Conservation (phyloP, 78 protist species). For the Dictyostelium discoideum region DNA sequence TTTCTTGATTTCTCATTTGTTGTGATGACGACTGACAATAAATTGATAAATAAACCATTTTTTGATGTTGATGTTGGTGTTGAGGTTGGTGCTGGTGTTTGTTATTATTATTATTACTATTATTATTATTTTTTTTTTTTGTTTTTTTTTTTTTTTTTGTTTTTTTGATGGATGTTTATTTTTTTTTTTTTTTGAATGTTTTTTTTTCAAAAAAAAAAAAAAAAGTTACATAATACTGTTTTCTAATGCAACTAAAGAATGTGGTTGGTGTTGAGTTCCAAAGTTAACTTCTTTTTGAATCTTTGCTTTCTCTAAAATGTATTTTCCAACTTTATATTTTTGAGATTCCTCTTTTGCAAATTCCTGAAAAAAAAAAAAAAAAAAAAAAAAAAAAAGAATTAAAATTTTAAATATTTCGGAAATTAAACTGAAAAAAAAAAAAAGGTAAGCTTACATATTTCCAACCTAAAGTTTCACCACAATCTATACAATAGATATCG, state of each 20-base stretch:
- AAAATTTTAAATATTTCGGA: not conserved
- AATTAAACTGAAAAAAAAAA: not conserved
- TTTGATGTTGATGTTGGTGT: not conserved
- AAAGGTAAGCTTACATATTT: conserved; percentile 61
- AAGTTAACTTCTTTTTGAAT: conserved; percentile 36
- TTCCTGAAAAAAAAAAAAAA: conserved; percentile 1
- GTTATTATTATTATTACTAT: too few relatives aligned
- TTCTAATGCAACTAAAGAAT: not conserved
- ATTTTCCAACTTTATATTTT: conserved; percentile 77
- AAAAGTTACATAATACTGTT: not conserved
- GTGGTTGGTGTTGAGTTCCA: not conserved
- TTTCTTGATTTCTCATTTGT: not conserved
- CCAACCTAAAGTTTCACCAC: conserved; percentile 69
- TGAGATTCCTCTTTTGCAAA: conserved; percentile 75
- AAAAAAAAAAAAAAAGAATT: not conserved
- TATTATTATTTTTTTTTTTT: too few relatives aligned
- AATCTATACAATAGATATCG: conserved; percentile 65
- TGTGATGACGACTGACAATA: not conserved
- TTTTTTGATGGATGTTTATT: not conserved
- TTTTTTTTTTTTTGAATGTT: not conserved
- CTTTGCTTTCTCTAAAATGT: conserved; percentile 63
- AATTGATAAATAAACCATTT: too few relatives aligned
- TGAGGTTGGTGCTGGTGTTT: not conserved
- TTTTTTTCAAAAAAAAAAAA: not conserved
- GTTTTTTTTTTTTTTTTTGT: too few relatives aligned